Evolutionary conservation across 192 early-diverging fungal species (phyloP), one percentile per base, ranked within the genome.

Genomic region (Chytriomyces confervae): DNA sequence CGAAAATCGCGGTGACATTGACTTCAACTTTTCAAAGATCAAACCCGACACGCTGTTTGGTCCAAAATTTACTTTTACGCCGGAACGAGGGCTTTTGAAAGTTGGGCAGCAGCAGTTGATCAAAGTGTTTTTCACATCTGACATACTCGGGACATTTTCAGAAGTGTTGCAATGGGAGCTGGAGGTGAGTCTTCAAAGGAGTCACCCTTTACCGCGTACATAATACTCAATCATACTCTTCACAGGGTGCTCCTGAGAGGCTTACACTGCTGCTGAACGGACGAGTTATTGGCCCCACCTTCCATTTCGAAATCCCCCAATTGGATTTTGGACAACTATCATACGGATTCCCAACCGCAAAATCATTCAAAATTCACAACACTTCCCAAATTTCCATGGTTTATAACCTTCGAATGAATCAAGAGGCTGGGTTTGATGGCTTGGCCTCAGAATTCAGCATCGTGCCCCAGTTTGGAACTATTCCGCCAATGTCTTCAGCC

Each of bases 1-100:
- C 5, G 89, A 91, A 66, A 91, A 91, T 69, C 60, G 75, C 0
- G 90, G 90, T 11, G 81, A 89, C 6, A 91, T 91, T 53, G 76
- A 81, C 20, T 78, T 83, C 18, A 66, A 72, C 0, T 90, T 68
- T 67, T 60, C 53, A 13, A 24, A 87, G 0, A 5, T 64, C n/a
- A 72, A 62, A 27, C 63, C 80, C 6, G 57, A 53, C 7, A 66
- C 78, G 7, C 24, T 82, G 7, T 87, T 86, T 79, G 85, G 86
- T 16, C 82, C 83, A 10, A 85, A 84, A 64, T 88, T 90, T 66
- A 62, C 16, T 3, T 90, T 91, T 61, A 68, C 10, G 1, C 89
- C 90, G 5, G 62, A 69, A 61, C 16, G n/a, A 6, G 90, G 90
- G 7, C 24, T 68, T 10, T 65, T 91, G 18, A 61, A 44, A 11